phyloP scores from a whole-genome alignment of 2,329 filamentous ascomycete species.

The Colletotrichum costaricense region DNA sequence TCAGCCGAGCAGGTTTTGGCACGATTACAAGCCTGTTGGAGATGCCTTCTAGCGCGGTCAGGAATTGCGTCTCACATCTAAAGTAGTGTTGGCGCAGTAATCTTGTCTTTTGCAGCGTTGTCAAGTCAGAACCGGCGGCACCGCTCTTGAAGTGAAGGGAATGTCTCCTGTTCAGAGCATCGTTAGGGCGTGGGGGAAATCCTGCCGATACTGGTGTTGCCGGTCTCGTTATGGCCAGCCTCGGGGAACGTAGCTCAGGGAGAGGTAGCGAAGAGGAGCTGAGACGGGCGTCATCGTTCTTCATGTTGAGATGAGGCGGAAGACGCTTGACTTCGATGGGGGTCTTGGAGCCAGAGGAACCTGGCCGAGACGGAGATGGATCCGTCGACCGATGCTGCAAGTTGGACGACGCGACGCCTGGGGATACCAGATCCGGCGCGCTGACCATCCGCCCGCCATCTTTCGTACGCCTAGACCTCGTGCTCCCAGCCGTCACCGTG shows the following conservation, averaged over 20 bases:
- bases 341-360: conserved; percentile 41
- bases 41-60: conserved; percentile 84
- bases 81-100: conserved; percentile 86
- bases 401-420: conserved; percentile 14
- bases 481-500: conserved; percentile 67
- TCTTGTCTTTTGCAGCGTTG: conserved; percentile 74
- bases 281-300: conserved; percentile 68
- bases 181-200: conserved; percentile 55
- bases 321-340: conserved; percentile 52
- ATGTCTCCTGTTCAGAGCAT: conserved; percentile 67
- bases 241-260: conserved; percentile 69
- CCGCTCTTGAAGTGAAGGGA: conserved; percentile 70
- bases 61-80: conserved; percentile 81
- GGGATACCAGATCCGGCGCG: conserved; percentile 51
- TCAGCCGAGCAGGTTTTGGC: conserved; percentile 83
- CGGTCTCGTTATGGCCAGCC: conserved; percentile 59
- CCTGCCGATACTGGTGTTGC: conserved; percentile 69
- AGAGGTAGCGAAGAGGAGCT: conserved; percentile 77
- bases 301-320: conserved; percentile 63
- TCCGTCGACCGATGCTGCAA: conserved; percentile 22
- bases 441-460: conserved; percentile 59
- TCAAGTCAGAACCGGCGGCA: conserved; percentile 71
- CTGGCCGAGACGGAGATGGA: conserved; percentile 14
- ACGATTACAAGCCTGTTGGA: conserved; percentile 87
- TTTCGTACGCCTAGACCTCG: conserved; percentile 61